A percentile compares a stretch with the other conserved stretches of the same genome.
These are phyloP conservation scores for Panaeolus papilionaceus DNA, from an alignment of 768 basidiomycete genomes.

Conservation along the genomic window DNA sequence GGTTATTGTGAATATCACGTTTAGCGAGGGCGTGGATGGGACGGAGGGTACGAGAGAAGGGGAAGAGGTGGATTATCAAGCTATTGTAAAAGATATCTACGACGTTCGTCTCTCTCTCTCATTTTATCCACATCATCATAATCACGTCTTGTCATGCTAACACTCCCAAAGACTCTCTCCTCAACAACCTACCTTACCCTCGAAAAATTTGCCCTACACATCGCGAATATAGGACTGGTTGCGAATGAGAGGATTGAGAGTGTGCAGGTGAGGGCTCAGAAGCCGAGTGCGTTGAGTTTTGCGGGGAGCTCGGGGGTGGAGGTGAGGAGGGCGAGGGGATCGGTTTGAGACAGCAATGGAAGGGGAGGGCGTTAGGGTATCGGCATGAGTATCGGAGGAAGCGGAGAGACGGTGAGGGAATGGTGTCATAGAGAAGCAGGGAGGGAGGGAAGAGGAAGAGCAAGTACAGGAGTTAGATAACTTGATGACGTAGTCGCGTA, in stretches of 20 bases:
- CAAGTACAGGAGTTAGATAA: no score
- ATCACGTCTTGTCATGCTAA: neutral
- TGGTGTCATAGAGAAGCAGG: no score
- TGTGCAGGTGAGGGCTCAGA: constrained; percentile 62
- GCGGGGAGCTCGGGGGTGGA: constrained; percentile 68
- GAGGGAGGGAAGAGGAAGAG: no score
- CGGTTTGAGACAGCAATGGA: neutral
- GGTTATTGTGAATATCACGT: constrained; percentile 59
- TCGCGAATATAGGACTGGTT: constrained; percentile 47
- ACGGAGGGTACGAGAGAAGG: constrained; percentile 7
- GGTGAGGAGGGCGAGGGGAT: constrained; percentile 49
- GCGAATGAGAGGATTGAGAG: constrained; percentile 28
- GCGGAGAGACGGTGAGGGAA: no score
- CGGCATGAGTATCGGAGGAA: no score
- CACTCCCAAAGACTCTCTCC: constrained; percentile 44
- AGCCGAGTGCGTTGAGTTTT: constrained; percentile 75
- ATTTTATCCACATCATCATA: neutral
- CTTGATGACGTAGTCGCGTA: no score
- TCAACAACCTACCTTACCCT: constrained; percentile 61
- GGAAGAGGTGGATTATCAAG: constrained; percentile 43
- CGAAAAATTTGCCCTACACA: constrained; percentile 60
- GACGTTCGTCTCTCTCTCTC: constrained; percentile 28
- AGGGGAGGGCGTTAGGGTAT: no score
- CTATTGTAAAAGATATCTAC: constrained; percentile 40
- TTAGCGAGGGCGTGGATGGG: constrained; percentile 38